These are phyloP conservation scores for Phaeosphaeriaceae sp. DNA, from an alignment of 2,329 filamentous ascomycete species.

Conservation along the genomic window DNA sequence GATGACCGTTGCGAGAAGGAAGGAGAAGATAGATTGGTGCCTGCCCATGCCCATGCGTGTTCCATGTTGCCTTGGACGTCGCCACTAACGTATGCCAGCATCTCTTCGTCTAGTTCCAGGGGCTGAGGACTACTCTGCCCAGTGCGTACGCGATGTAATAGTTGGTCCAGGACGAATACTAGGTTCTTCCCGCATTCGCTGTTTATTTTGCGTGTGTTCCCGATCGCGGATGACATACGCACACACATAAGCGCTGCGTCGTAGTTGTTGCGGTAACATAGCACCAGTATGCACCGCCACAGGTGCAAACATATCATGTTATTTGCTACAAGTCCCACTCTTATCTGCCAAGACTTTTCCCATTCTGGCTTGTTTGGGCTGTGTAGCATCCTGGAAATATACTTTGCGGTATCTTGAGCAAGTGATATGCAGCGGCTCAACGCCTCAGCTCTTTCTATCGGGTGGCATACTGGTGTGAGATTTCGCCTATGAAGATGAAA, in stretches of 20 bases:
- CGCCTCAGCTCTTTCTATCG: slow-evolving; percentile 70
- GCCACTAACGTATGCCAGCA: slow-evolving; percentile 83
- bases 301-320: slow-evolving; percentile 81
- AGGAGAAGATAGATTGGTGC: slow-evolving; percentile 47
- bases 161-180: slow-evolving; percentile 75
- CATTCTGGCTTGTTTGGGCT: slow-evolving; percentile 40
- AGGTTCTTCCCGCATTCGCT: slow-evolving; percentile 81
- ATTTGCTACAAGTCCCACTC: slow-evolving; percentile 71
- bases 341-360: slow-evolving; percentile 57
- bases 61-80: slow-evolving; percentile 84
- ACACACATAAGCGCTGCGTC: slow-evolving; percentile 75
- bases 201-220: slow-evolving; percentile 74
- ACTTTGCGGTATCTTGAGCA: slow-evolving; percentile 77
- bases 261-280: slow-evolving; percentile 77
- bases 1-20: slow-evolving; percentile 10
- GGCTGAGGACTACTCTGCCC: slow-evolving; percentile 47
- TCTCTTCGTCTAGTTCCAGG: slow-evolving; percentile 77
- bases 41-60: slow-evolving; percentile 80
- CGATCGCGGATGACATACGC: slow-evolving; percentile 72
- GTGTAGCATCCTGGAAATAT: slow-evolving; percentile 71
- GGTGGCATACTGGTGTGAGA: slow-evolving; percentile 72
- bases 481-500: slow-evolving; percentile 89
- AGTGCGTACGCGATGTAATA: slow-evolving; percentile 64
- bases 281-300: slow-evolving; percentile 83
- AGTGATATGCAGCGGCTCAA: slow-evolving; percentile 77